Conservation (phyloP, 2,329 filamentous ascomycete species). For the Graphilbum fragrans region DNA sequence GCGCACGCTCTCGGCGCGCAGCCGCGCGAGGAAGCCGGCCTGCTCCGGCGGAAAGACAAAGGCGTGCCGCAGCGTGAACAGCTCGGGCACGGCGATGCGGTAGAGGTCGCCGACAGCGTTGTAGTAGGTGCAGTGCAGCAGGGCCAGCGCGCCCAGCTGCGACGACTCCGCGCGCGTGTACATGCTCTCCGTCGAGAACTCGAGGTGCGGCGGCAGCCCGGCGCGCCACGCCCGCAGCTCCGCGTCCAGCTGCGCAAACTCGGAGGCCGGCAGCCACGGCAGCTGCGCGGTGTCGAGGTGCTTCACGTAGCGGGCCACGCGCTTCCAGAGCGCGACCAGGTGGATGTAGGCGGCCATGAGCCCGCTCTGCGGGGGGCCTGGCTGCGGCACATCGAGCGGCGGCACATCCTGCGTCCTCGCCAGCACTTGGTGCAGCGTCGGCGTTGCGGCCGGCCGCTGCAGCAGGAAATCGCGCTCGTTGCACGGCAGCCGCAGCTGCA, state of each 20-base stretch:
- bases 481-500: constrained; percentile 2
- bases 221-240: constrained; percentile 27
- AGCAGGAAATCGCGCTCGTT: constrained; percentile 1
- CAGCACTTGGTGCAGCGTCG: too few relatives aligned
- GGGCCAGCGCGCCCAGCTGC: constrained; percentile 29
- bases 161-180: constrained; percentile 33
- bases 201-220: constrained; percentile 29
- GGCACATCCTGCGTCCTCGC: too few relatives aligned
- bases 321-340: constrained; percentile 27
- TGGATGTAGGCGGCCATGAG: constrained; percentile 31
- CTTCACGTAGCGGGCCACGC: constrained; percentile 25
- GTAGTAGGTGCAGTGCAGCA: constrained; percentile 33
- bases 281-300: constrained; percentile 24
- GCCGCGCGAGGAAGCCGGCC: constrained; percentile 20
- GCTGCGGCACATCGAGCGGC: too few relatives aligned
- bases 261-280: constrained; percentile 30
- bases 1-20: constrained; percentile 25
- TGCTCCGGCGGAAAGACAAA: constrained; percentile 27
- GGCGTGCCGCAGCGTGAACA: constrained; percentile 29
- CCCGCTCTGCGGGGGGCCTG: too few relatives aligned
- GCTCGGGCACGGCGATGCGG: constrained; percentile 30
- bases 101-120: constrained; percentile 33
- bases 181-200: constrained; percentile 29
- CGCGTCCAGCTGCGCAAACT: constrained; percentile 26
- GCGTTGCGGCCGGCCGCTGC: constrained; percentile 40